Percentiles rank a stretch among this genome's conserved stretches.
phyloP scores from a whole-genome alignment of 2,329 filamentous ascomycete species.

The Aspergillus sp. region DNA sequence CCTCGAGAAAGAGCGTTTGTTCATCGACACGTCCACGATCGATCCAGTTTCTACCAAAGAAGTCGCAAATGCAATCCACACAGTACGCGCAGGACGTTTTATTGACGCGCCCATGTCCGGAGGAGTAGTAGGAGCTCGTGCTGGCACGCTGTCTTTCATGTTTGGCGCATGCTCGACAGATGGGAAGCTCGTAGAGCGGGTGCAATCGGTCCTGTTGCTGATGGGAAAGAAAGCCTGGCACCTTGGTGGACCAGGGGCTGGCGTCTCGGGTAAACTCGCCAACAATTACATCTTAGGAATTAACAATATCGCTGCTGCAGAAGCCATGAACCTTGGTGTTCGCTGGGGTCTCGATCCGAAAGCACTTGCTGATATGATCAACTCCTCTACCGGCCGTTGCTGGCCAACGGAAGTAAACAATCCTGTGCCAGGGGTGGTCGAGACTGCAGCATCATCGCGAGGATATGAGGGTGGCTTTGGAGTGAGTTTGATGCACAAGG shows the following conservation, averaged over 20 bases:
- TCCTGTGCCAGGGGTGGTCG: constrained; percentile 77
- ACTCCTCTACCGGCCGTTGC: constrained; percentile 86
- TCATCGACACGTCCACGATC: constrained; percentile 96
- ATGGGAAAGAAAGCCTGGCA: constrained; percentile 88
- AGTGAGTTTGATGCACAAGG: constrained; percentile 73
- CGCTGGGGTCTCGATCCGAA: constrained; percentile 57
- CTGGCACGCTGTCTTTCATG: constrained; percentile 93
- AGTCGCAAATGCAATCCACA: constrained; percentile 64
- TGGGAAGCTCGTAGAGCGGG: constrained; percentile 51
- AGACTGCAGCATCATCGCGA: constrained; percentile 64
- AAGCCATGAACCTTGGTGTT: constrained; percentile 61
- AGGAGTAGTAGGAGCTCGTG: constrained; percentile 82
- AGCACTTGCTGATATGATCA: constrained; percentile 77
- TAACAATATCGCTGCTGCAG: constrained; percentile 71
- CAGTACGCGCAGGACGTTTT: constrained; percentile 65
- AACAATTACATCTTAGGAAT: constrained; percentile 96
- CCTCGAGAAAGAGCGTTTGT: constrained; percentile 59
- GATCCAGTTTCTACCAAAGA: constrained; percentile 77
- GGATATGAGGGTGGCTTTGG: constrained; percentile 76
- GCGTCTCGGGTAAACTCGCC: constrained; percentile 84
- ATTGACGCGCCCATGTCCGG: constrained; percentile 97
- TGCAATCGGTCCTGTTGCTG: constrained; percentile 62
- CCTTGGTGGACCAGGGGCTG: constrained; percentile 75
- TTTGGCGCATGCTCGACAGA: constrained; percentile 57
- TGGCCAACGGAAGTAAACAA: constrained; percentile 97